Conservation (phyloP, 148 eudicot species). For the Polygonum maritimum region DNA sequence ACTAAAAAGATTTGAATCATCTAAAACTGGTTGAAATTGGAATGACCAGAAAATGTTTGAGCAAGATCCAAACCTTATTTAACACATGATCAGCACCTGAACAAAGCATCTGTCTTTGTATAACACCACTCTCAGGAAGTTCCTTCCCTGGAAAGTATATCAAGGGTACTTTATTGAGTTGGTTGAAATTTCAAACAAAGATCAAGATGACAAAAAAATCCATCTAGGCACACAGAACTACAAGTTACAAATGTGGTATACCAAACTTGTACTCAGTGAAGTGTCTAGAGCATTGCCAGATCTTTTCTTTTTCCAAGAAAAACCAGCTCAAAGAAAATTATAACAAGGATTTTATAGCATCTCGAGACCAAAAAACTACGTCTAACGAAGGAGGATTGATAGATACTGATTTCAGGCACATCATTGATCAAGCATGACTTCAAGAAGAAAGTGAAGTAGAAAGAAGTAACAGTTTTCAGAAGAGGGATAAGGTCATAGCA, state of each 20-base stretch:
- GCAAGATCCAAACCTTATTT: slow-evolving; percentile 42
- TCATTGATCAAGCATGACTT: too few relatives aligned
- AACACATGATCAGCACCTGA: slow-evolving; percentile 60
- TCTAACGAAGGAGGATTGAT: background rate
- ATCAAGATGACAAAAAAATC: background rate
- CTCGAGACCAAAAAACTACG: background rate
- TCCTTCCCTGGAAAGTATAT: slow-evolving; percentile 48
- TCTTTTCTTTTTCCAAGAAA: background rate
- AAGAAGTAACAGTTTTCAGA: too few relatives aligned
- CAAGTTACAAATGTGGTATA: background rate
- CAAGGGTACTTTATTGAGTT: background rate
- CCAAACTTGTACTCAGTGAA: background rate
- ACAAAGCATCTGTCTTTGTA: slow-evolving; percentile 47
- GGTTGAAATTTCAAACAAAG: background rate
- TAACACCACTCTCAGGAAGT: slow-evolving; percentile 56
- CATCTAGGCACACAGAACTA: background rate
- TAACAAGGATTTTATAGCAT: background rate
- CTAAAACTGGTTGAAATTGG: background rate
- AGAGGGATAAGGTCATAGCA: too few relatives aligned
- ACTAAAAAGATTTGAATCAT: background rate
- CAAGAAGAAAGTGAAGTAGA: too few relatives aligned
- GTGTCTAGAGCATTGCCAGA: background rate
- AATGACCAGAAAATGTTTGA: background rate
- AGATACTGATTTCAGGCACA: too few relatives aligned
- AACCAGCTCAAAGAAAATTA: background rate